Evolutionary conservation across 2,329 filamentous ascomycete species (phyloP).

Genomic region (Zymoseptoria pseudotritici): DNA sequence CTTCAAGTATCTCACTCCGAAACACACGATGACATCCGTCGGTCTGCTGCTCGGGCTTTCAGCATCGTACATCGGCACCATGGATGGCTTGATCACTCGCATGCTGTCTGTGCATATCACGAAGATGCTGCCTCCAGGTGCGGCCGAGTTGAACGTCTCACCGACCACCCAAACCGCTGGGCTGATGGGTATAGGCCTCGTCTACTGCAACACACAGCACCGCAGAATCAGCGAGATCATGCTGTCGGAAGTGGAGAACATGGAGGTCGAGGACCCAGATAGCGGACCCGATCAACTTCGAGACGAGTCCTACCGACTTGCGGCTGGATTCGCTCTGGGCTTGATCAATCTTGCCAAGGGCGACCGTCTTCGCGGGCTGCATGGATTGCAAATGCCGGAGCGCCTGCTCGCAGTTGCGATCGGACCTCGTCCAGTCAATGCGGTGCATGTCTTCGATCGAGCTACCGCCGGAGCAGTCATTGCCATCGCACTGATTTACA

Average conservation of each 20-base stretch:
- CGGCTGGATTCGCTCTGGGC: slow-evolving; percentile 86
- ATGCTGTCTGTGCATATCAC: slow-evolving; percentile 93
- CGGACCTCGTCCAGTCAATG: slow-evolving; percentile 79
- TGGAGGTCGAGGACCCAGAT: slow-evolving; percentile 66
- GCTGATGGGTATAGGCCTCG: slow-evolving; percentile 89
- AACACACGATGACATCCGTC: slow-evolving; percentile 98
- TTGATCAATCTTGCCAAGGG: slow-evolving; percentile 93
- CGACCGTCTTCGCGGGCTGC: slow-evolving; percentile 75
- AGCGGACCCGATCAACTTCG: slow-evolving; percentile 68
- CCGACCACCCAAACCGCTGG: slow-evolving; percentile 90
- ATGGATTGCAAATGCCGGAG: slow-evolving; percentile 90
- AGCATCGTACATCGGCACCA: slow-evolving; percentile 89
- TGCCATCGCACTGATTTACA: slow-evolving; percentile 84
- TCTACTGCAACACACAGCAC: slow-evolving; percentile 94
- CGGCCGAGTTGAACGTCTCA: slow-evolving; percentile 88
- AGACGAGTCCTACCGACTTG: slow-evolving; percentile 92
- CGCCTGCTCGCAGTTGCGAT: slow-evolving; percentile 79
- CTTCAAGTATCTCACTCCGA: slow-evolving; percentile 98
- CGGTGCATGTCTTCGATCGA: slow-evolving; percentile 87
- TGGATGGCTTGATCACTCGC: slow-evolving; percentile 92
- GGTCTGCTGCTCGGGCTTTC: slow-evolving; percentile 87
- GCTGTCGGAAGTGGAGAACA: slow-evolving; percentile 90
- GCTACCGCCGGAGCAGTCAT: slow-evolving; percentile 90
- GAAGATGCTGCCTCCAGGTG: slow-evolving; percentile 82
- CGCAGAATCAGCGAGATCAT: slow-evolving; percentile 98